A percentile compares a stretch with the other conserved stretches of the same genome.
phyloP scores from a whole-genome alignment of 2,329 filamentous ascomycete genomes.

The Trichoderma citrinoviride region DNA sequence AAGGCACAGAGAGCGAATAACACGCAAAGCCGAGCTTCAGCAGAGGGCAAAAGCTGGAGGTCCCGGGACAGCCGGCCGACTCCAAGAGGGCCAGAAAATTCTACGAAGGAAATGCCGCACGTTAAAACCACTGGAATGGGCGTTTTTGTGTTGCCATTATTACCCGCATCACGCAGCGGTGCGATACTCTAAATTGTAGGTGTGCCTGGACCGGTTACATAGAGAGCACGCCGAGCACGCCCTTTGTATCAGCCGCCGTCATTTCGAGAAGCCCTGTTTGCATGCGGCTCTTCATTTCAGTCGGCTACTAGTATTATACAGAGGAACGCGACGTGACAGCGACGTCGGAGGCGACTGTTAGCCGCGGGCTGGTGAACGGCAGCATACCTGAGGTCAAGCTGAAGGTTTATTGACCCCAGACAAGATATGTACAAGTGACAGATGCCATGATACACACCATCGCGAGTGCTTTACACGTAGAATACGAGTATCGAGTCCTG shows the following conservation, averaged over 20 bases:
- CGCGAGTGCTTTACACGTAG: neutral
- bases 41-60: neutral
- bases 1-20: slow-evolving; percentile 2
- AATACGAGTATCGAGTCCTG: neutral
- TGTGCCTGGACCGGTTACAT: neutral
- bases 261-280: neutral
- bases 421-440: no score
- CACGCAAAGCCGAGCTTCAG: neutral
- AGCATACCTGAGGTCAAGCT: neutral
- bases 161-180: slow-evolving; percentile 16
- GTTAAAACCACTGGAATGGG: neutral
- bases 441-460: no score
- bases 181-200: neutral
- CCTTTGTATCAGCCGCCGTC: neutral
- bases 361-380: neutral
- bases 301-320: no score
- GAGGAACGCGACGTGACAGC: neutral
- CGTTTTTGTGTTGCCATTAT: neutral
- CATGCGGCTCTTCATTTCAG: neutral
- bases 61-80: slow-evolving; percentile 19
- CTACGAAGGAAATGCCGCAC: slow-evolving; percentile 20
- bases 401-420: neutral
- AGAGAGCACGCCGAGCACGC: neutral
- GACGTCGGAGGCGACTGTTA: slow-evolving; percentile 16
- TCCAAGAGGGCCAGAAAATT: slow-evolving; percentile 4